Conservation (phyloP, 108 stramenopile genomes). For the Epithemia pelagica region DNA sequence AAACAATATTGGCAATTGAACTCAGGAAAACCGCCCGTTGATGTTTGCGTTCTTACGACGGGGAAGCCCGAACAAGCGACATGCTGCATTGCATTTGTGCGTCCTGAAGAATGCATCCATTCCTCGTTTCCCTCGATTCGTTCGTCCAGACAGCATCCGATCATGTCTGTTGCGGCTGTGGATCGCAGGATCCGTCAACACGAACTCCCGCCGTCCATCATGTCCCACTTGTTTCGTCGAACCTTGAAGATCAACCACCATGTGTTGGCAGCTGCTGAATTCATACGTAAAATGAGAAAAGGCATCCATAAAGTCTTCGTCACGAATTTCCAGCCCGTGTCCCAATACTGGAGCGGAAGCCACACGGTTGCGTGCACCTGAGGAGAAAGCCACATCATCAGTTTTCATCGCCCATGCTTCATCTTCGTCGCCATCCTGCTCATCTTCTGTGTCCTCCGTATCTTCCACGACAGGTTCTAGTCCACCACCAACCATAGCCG, state of each 20-base stretch:
- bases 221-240: conserved; percentile 12
- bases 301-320: conserved; percentile 39
- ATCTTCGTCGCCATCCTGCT: background rate
- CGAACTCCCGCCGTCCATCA: conserved; percentile 29
- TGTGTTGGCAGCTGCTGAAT: conserved; percentile 27
- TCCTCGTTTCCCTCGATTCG: conserved; percentile 43
- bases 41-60: too few species aligned
- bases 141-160: conserved; percentile 30
- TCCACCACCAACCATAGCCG: background rate
- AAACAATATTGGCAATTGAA: too few species aligned
- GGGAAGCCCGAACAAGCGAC: too few species aligned
- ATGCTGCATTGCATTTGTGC: conserved; percentile 31
- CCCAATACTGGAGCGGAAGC: background rate
- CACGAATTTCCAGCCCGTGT: background rate
- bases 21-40: too few species aligned
- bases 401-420: background rate
- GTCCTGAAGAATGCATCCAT: conserved; percentile 44
- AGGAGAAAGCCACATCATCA: too few species aligned
- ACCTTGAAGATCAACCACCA: conserved; percentile 60
- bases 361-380: background rate
- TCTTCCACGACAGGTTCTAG: background rate
- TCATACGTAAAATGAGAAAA: conserved; percentile 52
- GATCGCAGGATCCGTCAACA: conserved; percentile 59
- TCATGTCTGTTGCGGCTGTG: conserved; percentile 26
- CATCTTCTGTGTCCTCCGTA: background rate